phyloP scores from a whole-genome alignment of 305 asterid species.

The Fraxinus dipetala region DNA sequence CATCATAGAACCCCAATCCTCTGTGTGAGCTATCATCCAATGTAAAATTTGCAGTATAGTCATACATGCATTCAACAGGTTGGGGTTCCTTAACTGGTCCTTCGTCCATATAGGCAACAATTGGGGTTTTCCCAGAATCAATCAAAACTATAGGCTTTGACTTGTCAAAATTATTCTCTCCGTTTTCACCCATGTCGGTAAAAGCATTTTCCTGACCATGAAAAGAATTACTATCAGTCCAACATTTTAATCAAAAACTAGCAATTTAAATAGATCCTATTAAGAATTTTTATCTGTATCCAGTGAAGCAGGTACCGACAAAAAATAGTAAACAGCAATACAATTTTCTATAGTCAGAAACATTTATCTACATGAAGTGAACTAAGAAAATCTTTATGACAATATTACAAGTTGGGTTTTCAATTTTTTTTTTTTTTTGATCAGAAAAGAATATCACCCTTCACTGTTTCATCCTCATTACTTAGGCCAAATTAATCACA shows the following conservation, averaged over 20 bases:
- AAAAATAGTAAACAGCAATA: conserved; percentile 2
- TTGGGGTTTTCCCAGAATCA: conserved; percentile 55
- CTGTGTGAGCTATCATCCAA: conserved; percentile 60
- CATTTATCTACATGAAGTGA: neutral
- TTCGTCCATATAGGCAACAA: conserved; percentile 58
- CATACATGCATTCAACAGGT: conserved; percentile 47
- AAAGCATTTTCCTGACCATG: conserved; percentile 43
- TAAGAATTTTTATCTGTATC: conserved; percentile 12
- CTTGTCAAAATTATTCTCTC: conserved; percentile 24
- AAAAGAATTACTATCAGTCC: conserved; percentile 8
- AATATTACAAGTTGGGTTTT: neutral
- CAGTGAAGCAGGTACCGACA: conserved; percentile 5
- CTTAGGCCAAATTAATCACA: neutral
- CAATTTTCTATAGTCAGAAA: neutral
- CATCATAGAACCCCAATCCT: conserved; percentile 69
- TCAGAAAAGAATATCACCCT: neutral
- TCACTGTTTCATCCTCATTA: neutral
- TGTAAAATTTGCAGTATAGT: conserved; percentile 55
- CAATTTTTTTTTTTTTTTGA: neutral
- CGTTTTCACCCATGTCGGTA: conserved; percentile 27
- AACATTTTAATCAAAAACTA: neutral
- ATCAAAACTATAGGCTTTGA: conserved; percentile 50
- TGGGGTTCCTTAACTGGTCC: conserved; percentile 41
- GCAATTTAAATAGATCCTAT: neutral
- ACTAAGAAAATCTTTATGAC: neutral